These are phyloP conservation scores for Ramularia endophylla DNA, from an alignment of 2,329 filamentous ascomycete species.

Conservation along the genomic window DNA sequence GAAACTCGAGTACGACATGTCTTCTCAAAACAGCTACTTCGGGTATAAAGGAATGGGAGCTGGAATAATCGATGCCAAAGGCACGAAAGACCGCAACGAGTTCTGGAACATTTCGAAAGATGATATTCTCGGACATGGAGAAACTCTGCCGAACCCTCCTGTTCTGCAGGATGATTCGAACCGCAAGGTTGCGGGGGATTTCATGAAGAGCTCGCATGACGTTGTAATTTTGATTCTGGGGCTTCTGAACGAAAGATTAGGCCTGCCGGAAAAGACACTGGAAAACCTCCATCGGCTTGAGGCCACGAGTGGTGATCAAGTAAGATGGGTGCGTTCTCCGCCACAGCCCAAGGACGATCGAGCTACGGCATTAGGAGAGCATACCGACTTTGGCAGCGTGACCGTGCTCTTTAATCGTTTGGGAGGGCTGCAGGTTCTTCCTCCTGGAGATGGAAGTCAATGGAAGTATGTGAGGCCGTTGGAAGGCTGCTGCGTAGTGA, in stretches of 20 bases:
- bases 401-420: slow-evolving; percentile 53
- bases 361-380: slow-evolving; percentile 43
- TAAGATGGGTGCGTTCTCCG: slow-evolving; percentile 49
- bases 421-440: slow-evolving; percentile 50
- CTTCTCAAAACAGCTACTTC: slow-evolving; percentile 45
- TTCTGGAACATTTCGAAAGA: slow-evolving; percentile 54
- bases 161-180: slow-evolving; percentile 34
- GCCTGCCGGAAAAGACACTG: slow-evolving; percentile 38
- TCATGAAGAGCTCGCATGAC: slow-evolving; percentile 41
- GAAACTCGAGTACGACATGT: slow-evolving; percentile 51
- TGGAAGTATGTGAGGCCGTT: slow-evolving; percentile 52
- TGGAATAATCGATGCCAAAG: slow-evolving; percentile 42
- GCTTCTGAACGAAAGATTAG: slow-evolving; percentile 41
- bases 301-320: slow-evolving; percentile 45
- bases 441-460: slow-evolving; percentile 28
- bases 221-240: slow-evolving; percentile 42
- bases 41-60: slow-evolving; percentile 37
- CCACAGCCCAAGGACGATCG: slow-evolving; percentile 41
- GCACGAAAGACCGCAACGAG: slow-evolving; percentile 48
- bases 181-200: slow-evolving; percentile 36
- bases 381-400: slow-evolving; percentile 53
- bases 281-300: slow-evolving; percentile 42
- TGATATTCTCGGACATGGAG: slow-evolving; percentile 40
- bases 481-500: slow-evolving; percentile 43
- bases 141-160: slow-evolving; percentile 37